Conservation (phyloP, 768 basidiomycete genomes). For the Crepidotus variabilis region DNA sequence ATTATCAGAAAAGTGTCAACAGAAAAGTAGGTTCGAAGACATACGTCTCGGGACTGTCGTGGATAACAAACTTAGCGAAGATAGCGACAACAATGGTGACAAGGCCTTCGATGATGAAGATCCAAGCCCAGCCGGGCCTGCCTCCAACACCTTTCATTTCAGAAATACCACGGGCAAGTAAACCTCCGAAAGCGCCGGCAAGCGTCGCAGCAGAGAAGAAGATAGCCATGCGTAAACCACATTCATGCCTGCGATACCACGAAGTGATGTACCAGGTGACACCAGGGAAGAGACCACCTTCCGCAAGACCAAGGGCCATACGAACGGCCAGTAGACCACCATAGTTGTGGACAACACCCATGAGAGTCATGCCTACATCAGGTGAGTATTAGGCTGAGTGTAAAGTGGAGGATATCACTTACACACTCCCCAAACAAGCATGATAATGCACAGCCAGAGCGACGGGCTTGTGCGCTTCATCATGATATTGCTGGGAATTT, state of each 20-base stretch:
- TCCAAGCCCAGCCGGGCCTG: slow-evolving; percentile 29
- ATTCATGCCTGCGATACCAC: slow-evolving; percentile 28
- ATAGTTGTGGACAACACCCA: slow-evolving; percentile 25
- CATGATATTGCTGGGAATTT: slow-evolving; percentile 30
- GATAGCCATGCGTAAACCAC: slow-evolving; percentile 28
- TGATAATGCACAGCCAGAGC: slow-evolving; percentile 28
- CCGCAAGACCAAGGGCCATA: slow-evolving; percentile 24
- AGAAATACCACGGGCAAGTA: slow-evolving; percentile 25
- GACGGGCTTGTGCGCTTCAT: slow-evolving; percentile 31
- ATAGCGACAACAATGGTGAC: slow-evolving; percentile 22
- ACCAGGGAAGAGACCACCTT: slow-evolving; percentile 29
- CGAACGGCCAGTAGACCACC: slow-evolving; percentile 21
- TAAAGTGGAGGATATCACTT: slow-evolving; percentile 4
- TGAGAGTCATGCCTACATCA: slow-evolving; percentile 23
- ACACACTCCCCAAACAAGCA: slow-evolving; percentile 29
- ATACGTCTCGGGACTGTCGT: slow-evolving; percentile 26
- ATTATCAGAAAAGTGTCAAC: neutral
- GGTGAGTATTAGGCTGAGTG: neutral
- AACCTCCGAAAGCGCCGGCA: slow-evolving; percentile 28
- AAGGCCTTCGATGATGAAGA: slow-evolving; percentile 30
- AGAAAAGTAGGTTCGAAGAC: neutral
- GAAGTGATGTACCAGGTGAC: slow-evolving; percentile 28
- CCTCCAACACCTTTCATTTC: slow-evolving; percentile 24
- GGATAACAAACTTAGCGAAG: slow-evolving; percentile 23
- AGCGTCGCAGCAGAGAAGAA: slow-evolving; percentile 30